Conservation (phyloP, 2,329 filamentous ascomycete genomes). For the Colletotrichum navitas region DNA sequence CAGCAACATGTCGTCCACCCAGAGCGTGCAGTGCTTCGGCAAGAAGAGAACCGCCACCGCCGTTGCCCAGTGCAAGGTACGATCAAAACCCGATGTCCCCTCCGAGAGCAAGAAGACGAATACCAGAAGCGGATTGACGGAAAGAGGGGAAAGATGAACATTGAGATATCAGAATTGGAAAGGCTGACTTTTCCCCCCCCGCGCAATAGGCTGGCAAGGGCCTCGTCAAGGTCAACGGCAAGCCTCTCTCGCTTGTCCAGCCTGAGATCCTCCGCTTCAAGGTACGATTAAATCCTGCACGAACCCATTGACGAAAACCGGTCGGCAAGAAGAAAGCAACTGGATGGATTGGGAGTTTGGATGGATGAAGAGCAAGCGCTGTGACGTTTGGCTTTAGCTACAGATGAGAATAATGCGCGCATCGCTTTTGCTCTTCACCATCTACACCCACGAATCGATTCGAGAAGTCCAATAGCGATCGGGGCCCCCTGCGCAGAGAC, state of each 20-base stretch:
- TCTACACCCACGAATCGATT: neutral
- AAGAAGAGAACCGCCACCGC: slow-evolving; percentile 94
- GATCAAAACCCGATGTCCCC: slow-evolving; percentile 7
- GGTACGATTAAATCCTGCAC: slow-evolving; percentile 63
- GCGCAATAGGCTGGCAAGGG: slow-evolving; percentile 65
- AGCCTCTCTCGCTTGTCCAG: slow-evolving; percentile 92
- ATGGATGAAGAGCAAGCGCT: slow-evolving; percentile 18
- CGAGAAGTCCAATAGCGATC: neutral
- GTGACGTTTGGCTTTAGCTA: slow-evolving; percentile 1
- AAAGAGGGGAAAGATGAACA: slow-evolving; percentile 15
- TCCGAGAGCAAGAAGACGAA: slow-evolving; percentile 10
- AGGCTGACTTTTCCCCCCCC: slow-evolving; percentile 49
- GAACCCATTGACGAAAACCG: slow-evolving; percentile 19
- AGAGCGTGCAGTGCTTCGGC: slow-evolving; percentile 98
- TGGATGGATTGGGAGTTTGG: neutral
- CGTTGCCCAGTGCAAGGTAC: slow-evolving; percentile 79
- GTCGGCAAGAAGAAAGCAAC: slow-evolving; percentile 31
- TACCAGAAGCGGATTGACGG: slow-evolving; percentile 11
- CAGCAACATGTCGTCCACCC: slow-evolving; percentile 80
- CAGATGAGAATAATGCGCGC: neutral
- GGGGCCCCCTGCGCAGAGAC: neutral
- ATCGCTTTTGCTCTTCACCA: slow-evolving; percentile 16
- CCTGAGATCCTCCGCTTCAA: slow-evolving; percentile 98
- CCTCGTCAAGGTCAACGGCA: slow-evolving; percentile 98
- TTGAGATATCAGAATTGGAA: slow-evolving; percentile 33